Evolutionary conservation across 331 rosid species (phyloP), one percentile per base, ranked within the genome.

Genomic region (Phaseolus coccineus): DNA sequence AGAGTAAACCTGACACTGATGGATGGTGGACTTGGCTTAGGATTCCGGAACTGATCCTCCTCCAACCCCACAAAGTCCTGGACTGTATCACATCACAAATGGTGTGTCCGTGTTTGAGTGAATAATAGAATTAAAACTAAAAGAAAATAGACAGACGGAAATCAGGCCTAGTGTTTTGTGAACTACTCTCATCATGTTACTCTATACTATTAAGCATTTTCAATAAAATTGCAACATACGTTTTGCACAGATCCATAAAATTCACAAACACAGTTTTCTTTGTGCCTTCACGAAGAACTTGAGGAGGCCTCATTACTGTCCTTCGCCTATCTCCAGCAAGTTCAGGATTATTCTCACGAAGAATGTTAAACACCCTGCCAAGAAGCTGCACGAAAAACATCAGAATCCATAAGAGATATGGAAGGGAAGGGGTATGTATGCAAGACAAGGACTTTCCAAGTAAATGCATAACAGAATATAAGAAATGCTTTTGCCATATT

Each of bases 201-300:
- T 30, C 10, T 2, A n/a, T 12, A 28, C 22, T 5, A 59, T 30
- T 30, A 13, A 59, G 40, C 40, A 59, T 28, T 62, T 62, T 62
- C 44, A 22, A 62, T 30, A 15, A 61, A 62, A 30, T 31, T 15
- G 7, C 15, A 30, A 58, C 92, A 73, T 93, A 96, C 99, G 97
- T 82, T 87, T 93, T 96, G 93, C 99, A 96, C 1, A 93, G 90
- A 81, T 96, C 99, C 98, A 96, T 96, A 85, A 96, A 96, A 73
- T 96, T 96, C 81, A 93, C 98, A 71, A 96, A 96, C 28, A 96
- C 99, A 19, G 99, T 96, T 88, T 96, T 96, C 92, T 96, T 96
- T 33, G 99, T 93, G 87, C 99, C 99, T 77, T 96, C 99, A 70
- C 99, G 99, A 81, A 96, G 98, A 82, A 96, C 99, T 89, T 96